These are phyloP conservation scores for Colletotrichum godetiae DNA, from an alignment of 2,329 filamentous ascomycete genomes.

Conservation along the genomic window DNA sequence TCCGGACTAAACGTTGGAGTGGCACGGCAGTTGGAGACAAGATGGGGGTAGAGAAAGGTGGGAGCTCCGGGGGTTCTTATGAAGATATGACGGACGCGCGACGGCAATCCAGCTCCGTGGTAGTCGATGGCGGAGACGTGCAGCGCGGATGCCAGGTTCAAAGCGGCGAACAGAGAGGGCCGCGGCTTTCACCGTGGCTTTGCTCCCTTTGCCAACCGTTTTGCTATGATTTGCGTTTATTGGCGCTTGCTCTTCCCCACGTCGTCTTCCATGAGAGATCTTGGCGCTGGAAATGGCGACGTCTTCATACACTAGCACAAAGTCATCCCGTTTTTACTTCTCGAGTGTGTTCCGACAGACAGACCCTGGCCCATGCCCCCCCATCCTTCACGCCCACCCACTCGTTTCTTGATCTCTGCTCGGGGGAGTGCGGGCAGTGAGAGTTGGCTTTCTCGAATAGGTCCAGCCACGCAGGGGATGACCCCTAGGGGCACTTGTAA, in stretches of 20 bases:
- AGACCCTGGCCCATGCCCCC: conserved; percentile 15
- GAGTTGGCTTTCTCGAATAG: conserved; percentile 7
- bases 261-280: conserved; percentile 20
- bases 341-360: conserved; percentile 17
- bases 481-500: conserved; percentile 26
- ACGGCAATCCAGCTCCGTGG: conserved; percentile 18
- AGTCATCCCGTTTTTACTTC: conserved; percentile 24
- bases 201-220: conserved; percentile 21
- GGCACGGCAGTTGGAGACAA: neutral
- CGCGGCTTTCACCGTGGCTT: conserved; percentile 13
- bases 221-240: conserved; percentile 27
- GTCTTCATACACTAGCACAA: conserved; percentile 26
- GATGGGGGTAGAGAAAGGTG: neutral
- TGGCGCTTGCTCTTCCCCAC: conserved; percentile 22
- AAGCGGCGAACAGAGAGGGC: conserved; percentile 19
- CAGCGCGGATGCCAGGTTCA: conserved; percentile 22
- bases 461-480: conserved; percentile 20
- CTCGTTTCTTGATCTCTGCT: conserved; percentile 14
- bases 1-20: conserved; percentile 8
- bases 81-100: conserved; percentile 10
- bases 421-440: conserved; percentile 31
- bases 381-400: neutral
- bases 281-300: conserved; percentile 12
- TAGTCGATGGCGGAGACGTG: neutral
- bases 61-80: conserved; percentile 31